phyloP scores from a whole-genome alignment of 768 basidiomycete species.

The Sarcomyxa edulis region DNA sequence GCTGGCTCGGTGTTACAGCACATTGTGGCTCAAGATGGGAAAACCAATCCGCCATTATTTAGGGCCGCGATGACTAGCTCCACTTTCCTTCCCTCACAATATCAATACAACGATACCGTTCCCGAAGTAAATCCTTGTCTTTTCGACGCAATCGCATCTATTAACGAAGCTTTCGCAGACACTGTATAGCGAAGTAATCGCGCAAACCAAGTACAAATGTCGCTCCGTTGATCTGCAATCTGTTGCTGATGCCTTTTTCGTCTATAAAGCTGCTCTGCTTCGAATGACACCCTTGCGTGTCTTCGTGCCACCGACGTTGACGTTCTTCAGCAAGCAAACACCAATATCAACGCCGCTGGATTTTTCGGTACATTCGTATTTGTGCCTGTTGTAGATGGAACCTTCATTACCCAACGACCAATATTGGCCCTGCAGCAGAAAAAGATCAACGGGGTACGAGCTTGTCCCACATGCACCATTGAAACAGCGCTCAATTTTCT shows the following conservation, averaged over 20 bases:
- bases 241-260: neutral
- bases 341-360: conserved; percentile 10
- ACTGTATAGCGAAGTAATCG: conserved; percentile 13
- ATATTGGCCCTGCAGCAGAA: conserved; percentile 21
- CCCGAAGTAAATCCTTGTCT: conserved; percentile 13
- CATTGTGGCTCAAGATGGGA: conserved; percentile 23
- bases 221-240: neutral
- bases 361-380: conserved; percentile 22
- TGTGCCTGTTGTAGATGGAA: conserved; percentile 27
- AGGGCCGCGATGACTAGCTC: conserved; percentile 27
- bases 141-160: neutral
- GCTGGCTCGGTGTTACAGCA: conserved; percentile 30
- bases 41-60: conserved; percentile 26
- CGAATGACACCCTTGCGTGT: conserved; percentile 20
- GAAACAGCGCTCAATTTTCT: neutral
- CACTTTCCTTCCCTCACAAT: conserved; percentile 26
- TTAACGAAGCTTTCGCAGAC: neutral
- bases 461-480: neutral
- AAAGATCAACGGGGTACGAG: conserved; percentile 25
- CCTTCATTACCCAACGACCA: conserved; percentile 27
- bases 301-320: conserved; percentile 18
- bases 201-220: conserved; percentile 15
- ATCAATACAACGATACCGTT: conserved; percentile 24
- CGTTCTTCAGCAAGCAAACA: conserved; percentile 18
- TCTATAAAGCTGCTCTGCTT: conserved; percentile 16